A percentile compares a stretch with the other conserved stretches of the same genome.
Evolutionary conservation across 352 stramenopile genomes (phyloP).

Genomic region (Phytophthora parvispora): DNA sequence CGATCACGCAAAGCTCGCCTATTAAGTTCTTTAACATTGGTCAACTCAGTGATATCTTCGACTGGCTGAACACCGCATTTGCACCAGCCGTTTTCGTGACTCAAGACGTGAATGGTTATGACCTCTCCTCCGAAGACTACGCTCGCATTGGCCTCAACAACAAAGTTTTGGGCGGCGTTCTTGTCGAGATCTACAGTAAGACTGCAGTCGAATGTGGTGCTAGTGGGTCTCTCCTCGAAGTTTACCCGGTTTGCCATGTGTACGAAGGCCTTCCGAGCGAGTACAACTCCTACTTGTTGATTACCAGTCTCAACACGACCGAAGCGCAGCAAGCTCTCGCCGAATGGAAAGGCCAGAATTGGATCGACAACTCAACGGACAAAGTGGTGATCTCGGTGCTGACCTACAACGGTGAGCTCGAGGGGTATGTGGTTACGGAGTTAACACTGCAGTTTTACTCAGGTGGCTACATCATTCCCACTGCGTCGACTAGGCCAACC

Average conservation of each 20-base stretch:
- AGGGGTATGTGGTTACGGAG: conserved; percentile 45
- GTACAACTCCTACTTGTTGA: conserved; percentile 29
- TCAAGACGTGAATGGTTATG: conserved; percentile 47
- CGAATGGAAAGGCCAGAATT: conserved; percentile 31
- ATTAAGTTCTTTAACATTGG: conserved; percentile 62
- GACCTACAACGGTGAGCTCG: conserved; percentile 57
- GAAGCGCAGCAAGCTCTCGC: conserved; percentile 28
- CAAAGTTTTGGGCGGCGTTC: conserved; percentile 43
- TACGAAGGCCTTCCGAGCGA: conserved; percentile 19
- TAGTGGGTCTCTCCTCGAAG: conserved; percentile 28
- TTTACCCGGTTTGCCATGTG: conserved; percentile 51
- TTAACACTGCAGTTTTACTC: conserved; percentile 41
- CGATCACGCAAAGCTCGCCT: conserved; percentile 41
- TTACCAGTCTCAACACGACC: conserved; percentile 32
- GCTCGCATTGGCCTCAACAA: conserved; percentile 46
- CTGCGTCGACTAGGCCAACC: conserved; percentile 22
- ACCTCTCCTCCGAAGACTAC: conserved; percentile 34
- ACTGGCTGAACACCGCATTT: conserved; percentile 54
- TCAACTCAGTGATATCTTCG: conserved; percentile 48
- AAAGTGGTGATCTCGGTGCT: conserved; percentile 45
- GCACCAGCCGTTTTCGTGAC: conserved; percentile 56
- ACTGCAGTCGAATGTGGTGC: conserved; percentile 21
- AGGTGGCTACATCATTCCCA: conserved; percentile 40
- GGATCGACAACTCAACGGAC: conserved; percentile 40
- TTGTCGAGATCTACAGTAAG: conserved; percentile 29